Percentiles rank a stretch among this genome's conserved stretches.
Conservation (phyloP, 805 yeast genomes). For the Helenozyma baotianmanensis region DNA sequence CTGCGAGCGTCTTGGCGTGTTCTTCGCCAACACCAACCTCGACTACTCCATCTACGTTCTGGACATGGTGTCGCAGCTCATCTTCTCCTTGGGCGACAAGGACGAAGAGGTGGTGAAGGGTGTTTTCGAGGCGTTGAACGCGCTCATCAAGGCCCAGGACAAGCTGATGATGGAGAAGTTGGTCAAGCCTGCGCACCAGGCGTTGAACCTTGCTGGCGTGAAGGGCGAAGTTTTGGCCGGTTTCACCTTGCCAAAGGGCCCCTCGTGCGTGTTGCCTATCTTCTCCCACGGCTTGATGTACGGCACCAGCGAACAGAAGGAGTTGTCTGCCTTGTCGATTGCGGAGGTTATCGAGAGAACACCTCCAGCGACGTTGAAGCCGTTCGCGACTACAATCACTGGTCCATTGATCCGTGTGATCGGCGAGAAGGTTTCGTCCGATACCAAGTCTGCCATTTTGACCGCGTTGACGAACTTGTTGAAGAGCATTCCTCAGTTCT, state of each 20-base stretch:
- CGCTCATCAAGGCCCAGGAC: conserved; percentile 64
- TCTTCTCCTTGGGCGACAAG: conserved; percentile 67
- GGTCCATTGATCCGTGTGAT: conserved; percentile 98
- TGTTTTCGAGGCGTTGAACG: conserved; percentile 60
- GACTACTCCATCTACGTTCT: conserved; percentile 70
- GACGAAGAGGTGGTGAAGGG: conserved; percentile 58
- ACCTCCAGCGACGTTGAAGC: conserved; percentile 74
- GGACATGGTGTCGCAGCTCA: conserved; percentile 70
- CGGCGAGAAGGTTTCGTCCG: conserved; percentile 90
- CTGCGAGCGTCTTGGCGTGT: conserved; percentile 62
- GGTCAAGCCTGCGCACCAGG: conserved; percentile 74
- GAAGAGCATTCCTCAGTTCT: conserved; percentile 78
- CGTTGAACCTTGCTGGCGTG: conserved; percentile 61
- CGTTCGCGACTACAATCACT: conserved; percentile 87
- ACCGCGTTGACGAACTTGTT: conserved; percentile 76
- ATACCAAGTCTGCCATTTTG: conserved; percentile 91
- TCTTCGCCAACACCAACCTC: conserved; percentile 60
- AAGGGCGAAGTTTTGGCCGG: conserved; percentile 67
- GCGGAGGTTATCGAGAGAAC: conserved; percentile 84
- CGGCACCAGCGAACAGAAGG: conserved; percentile 81
- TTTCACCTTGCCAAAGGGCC: conserved; percentile 74
- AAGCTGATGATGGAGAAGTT: conserved; percentile 75
- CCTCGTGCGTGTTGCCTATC: conserved; percentile 82
- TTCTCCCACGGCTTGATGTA: conserved; percentile 95
- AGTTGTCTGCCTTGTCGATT: conserved; percentile 80